Percentiles rank a stretch among this genome's conserved stretches.
Evolutionary conservation across 2,329 filamentous ascomycete species (phyloP).

Genomic region (Pezicula rhizophila): DNA sequence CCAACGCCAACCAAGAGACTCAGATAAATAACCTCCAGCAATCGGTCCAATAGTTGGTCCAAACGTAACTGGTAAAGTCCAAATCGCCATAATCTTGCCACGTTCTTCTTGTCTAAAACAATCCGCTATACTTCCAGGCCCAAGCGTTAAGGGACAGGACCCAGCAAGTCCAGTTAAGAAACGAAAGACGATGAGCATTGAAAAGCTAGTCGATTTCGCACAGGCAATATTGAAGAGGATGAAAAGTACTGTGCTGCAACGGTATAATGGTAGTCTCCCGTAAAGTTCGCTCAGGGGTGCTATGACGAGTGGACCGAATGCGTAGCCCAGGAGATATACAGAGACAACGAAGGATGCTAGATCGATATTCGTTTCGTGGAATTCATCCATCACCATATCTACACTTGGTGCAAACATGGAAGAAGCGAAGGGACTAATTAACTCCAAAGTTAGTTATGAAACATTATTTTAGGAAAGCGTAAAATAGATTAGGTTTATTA

Average conservation of each 20-base stretch:
- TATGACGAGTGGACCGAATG: slow-evolving; percentile 51
- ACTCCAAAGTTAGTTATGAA: neutral
- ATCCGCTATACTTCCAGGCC: slow-evolving; percentile 47
- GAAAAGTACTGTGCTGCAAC: slow-evolving; percentile 41
- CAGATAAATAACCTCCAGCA: slow-evolving; percentile 27
- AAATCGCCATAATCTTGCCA: slow-evolving; percentile 40
- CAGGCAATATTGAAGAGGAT: slow-evolving; percentile 54
- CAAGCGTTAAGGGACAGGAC: slow-evolving; percentile 45
- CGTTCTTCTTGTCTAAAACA: slow-evolving; percentile 41
- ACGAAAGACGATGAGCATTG: slow-evolving; percentile 36
- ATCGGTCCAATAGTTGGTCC: slow-evolving; percentile 26
- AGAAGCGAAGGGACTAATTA: slow-evolving; percentile 33
- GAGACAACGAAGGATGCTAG: slow-evolving; percentile 57
- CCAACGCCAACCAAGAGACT: slow-evolving; percentile 30
- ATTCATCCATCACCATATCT: slow-evolving; percentile 38
- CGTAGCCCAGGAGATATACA: slow-evolving; percentile 52
- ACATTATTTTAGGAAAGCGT: neutral
- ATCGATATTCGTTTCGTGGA: slow-evolving; percentile 26
- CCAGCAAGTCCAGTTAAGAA: slow-evolving; percentile 48
- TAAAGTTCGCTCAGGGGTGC: slow-evolving; percentile 55
- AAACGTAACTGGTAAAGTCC: slow-evolving; percentile 24
- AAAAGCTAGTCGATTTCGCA: slow-evolving; percentile 46
- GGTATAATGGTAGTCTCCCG: slow-evolving; percentile 36
- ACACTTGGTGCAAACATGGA: slow-evolving; percentile 43
- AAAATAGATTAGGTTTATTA: neutral